Percentiles rank a stretch among this genome's conserved stretches.
These are phyloP conservation scores for Coniosporium tulheliwenetii DNA, from an alignment of 2,329 filamentous ascomycete genomes.

Conservation along the genomic window DNA sequence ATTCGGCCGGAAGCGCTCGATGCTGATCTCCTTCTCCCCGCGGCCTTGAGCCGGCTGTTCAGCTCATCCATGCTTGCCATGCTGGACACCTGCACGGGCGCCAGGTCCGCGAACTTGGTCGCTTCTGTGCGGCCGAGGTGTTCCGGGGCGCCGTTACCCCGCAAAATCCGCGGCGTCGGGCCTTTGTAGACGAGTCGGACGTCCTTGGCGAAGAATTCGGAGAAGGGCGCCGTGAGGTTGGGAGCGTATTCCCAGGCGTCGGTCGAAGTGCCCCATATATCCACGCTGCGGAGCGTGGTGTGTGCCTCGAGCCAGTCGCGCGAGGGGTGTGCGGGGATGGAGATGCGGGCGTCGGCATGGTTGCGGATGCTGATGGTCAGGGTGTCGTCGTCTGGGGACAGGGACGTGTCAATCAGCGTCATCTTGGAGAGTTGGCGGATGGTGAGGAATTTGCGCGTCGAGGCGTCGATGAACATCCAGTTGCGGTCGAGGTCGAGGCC, in stretches of 20 bases:
- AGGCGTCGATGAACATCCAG: conserved; percentile 49
- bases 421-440: conserved; percentile 45
- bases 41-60: conserved; percentile 32
- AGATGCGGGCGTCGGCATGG: conserved; percentile 24
- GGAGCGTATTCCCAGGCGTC: conserved; percentile 39
- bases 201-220: conserved; percentile 37
- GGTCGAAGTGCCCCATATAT: conserved; percentile 44
- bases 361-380: conserved; percentile 33
- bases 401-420: conserved; percentile 43
- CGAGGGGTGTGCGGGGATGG: conserved; percentile 39
- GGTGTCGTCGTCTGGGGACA: conserved; percentile 28
- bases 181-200: conserved; percentile 48
- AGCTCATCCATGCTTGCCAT: conserved; percentile 42
- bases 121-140: conserved; percentile 37
- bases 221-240: conserved; percentile 36
- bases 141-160: conserved; percentile 38
- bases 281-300: conserved; percentile 28
- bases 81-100: conserved; percentile 39
- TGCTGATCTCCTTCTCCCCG: conserved; percentile 33
- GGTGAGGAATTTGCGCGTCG: conserved; percentile 41
- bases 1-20: conserved; percentile 50
- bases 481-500: conserved; percentile 47
- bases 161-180: conserved; percentile 36
- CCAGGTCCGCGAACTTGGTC: conserved; percentile 45
- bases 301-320: conserved; percentile 37